These are phyloP conservation scores for Cladophialophora bantiana DNA, from an alignment of 2,329 filamentous ascomycete genomes.

Conservation along the genomic window DNA sequence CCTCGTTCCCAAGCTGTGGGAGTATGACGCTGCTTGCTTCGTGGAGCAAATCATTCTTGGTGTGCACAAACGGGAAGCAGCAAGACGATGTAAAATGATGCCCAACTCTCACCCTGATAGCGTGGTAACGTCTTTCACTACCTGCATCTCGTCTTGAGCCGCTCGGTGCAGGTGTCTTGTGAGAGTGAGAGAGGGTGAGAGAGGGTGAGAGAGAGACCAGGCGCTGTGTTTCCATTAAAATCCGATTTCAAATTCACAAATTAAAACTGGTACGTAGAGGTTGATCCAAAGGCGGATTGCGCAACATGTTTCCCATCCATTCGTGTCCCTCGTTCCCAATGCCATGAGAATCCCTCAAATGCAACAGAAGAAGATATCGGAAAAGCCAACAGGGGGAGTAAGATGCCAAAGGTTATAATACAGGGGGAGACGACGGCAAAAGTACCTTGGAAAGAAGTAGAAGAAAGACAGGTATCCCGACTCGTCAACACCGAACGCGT, in stretches of 20 bases:
- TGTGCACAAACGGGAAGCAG: no score
- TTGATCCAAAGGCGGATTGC: background rate
- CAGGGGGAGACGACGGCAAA: background rate
- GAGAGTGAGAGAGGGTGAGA: no score
- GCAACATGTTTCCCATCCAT: conserved; percentile 15
- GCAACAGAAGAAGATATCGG: background rate
- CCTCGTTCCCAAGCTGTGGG: no score
- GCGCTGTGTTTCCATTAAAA: background rate
- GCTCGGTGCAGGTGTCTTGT: no score
- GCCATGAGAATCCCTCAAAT: conserved; percentile 8
- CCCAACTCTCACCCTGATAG: no score
- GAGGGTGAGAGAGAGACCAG: no score
- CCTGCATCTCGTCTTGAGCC: no score
- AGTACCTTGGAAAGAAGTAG: background rate
- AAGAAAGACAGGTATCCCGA: background rate
- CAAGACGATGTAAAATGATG: no score
- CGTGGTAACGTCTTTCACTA: no score
- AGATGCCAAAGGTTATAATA: background rate
- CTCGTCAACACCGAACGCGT: background rate
- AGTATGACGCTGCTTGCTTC: no score
- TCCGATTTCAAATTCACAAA: conserved; percentile 2
- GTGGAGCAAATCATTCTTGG: no score
- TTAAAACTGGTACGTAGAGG: conserved; percentile 10
- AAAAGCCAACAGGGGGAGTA: conserved; percentile 6
- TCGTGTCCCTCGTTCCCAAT: conserved; percentile 12